phyloP scores from a whole-genome alignment of 805 yeast species.

The Yarrowia deformans region DNA sequence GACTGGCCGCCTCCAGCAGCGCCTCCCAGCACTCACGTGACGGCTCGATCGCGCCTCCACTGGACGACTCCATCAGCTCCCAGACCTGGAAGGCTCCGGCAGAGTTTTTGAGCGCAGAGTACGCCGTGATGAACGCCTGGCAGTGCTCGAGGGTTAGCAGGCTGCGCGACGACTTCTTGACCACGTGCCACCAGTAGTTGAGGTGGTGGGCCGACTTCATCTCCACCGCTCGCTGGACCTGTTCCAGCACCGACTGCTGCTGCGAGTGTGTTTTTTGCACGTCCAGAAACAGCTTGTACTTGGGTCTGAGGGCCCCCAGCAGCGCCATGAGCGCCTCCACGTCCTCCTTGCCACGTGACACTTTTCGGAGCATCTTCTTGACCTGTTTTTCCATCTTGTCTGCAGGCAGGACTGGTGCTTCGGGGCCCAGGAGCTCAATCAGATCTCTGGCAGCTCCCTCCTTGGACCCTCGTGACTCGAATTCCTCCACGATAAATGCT shows the following conservation, averaged over 20 bases:
- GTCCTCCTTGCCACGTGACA: not conserved
- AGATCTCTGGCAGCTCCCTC: constrained; percentile 25
- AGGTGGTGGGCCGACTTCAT: constrained; percentile 20
- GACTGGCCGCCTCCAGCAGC: constrained; percentile 15
- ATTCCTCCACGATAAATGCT: constrained; percentile 18
- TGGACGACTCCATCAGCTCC: constrained; percentile 16
- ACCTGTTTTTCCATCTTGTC: constrained; percentile 7
- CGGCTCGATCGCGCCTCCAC: not conserved
- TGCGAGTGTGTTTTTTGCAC: not conserved
- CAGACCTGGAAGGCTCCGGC: constrained; percentile 26
- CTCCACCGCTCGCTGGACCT: not conserved
- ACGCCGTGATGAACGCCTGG: constrained; percentile 12
- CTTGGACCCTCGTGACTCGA: constrained; percentile 10
- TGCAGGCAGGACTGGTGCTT: not conserved
- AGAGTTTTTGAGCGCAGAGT: not conserved
- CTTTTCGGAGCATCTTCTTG: not conserved
- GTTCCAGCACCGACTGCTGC: constrained; percentile 10
- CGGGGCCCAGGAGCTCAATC: constrained; percentile 19
- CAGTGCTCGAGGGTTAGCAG: constrained; percentile 11
- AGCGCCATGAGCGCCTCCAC: not conserved
- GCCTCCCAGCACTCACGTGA: constrained; percentile 37
- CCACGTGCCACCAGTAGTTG: constrained; percentile 30
- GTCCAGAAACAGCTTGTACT: constrained; percentile 7
- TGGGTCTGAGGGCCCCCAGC: not conserved
- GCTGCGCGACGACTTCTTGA: constrained; percentile 8